A percentile compares a stretch with the other conserved stretches of the same genome.
phyloP scores from a whole-genome alignment of 371 early-diverging fungal species.

The Fennellomyces sp. region DNA sequence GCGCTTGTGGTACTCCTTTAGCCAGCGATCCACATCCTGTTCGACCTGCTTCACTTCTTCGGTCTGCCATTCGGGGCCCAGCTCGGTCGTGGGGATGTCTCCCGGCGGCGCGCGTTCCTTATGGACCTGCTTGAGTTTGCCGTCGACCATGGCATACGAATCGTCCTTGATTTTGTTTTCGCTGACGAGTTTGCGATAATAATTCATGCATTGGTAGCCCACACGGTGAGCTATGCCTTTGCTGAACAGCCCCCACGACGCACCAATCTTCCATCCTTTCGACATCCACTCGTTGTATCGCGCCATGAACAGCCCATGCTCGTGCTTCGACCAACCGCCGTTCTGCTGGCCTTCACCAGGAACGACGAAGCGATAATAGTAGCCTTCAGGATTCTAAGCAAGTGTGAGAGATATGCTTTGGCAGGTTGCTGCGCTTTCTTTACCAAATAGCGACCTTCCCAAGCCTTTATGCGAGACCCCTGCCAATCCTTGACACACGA shows the following conservation, averaged over 20 bases:
- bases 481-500: slow-evolving; percentile 61
- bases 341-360: slow-evolving; percentile 63
- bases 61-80: slow-evolving; percentile 58
- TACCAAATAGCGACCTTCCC: slow-evolving; percentile 55
- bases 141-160: slow-evolving; percentile 52
- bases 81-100: slow-evolving; percentile 36
- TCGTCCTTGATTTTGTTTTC: slow-evolving; percentile 52
- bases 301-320: slow-evolving; percentile 55
- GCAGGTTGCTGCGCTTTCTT: too few relatives aligned
- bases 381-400: slow-evolving; percentile 64
- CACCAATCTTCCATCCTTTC: slow-evolving; percentile 54
- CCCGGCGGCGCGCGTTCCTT: slow-evolving; percentile 38
- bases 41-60: slow-evolving; percentile 56
- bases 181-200: slow-evolving; percentile 58
- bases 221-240: slow-evolving; percentile 57
- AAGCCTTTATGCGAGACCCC: slow-evolving; percentile 60
- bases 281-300: slow-evolving; percentile 59
- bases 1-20: slow-evolving; percentile 54
- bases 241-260: slow-evolving; percentile 66
- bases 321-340: slow-evolving; percentile 53
- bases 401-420: too few relatives aligned
- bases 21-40: slow-evolving; percentile 53
- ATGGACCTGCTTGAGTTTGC: slow-evolving; percentile 54
- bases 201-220: slow-evolving; percentile 70
- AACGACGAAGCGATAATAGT: slow-evolving; percentile 75